Percentiles rank a stretch among this genome's conserved stretches.
Evolutionary conservation across 257 asterid species (phyloP).

Genomic region (Coffea canephora): DNA sequence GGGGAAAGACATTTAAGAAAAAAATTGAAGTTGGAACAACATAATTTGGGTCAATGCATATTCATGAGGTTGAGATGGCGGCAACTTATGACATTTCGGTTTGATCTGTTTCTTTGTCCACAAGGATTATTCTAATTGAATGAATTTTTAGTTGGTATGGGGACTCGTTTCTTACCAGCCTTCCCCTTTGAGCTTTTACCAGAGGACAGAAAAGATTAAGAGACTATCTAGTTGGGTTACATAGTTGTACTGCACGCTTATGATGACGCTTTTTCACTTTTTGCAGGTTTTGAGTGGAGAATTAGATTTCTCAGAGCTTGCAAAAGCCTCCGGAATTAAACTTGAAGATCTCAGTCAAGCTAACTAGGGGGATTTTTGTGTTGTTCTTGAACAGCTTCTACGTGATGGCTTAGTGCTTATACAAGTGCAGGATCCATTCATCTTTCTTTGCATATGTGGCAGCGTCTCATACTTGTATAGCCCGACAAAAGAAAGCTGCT

Average conservation of each 20-base stretch:
- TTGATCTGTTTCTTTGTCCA: not conserved
- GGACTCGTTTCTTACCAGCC: not conserved
- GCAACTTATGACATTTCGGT: not conserved
- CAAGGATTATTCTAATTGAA: not conserved
- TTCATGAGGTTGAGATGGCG: not conserved
- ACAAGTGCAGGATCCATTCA: not conserved
- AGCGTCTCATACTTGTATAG: not conserved
- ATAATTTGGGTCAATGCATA: not conserved
- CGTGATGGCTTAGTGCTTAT: not conserved
- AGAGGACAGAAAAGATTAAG: not conserved
- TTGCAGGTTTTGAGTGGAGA: conserved; percentile 73
- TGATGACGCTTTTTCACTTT: conserved; percentile 12
- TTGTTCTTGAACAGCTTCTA: conserved; percentile 1
- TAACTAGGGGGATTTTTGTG: conserved; percentile 10
- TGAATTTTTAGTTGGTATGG: not conserved
- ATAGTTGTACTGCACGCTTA: not conserved
- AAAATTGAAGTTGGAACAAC: not conserved
- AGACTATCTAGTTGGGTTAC: not conserved
- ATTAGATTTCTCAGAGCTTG: conserved; percentile 68
- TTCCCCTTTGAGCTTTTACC: not conserved
- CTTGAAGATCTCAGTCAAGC: conserved; percentile 52
- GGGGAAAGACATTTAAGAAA: too few relatives aligned
- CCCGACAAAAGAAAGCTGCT: not conserved
- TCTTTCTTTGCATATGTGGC: not conserved
- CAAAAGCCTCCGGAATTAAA: conserved; percentile 59